Evolutionary conservation across 73 alveolate species (phyloP).

Genomic region (Tetrahymena malaccensis): DNA sequence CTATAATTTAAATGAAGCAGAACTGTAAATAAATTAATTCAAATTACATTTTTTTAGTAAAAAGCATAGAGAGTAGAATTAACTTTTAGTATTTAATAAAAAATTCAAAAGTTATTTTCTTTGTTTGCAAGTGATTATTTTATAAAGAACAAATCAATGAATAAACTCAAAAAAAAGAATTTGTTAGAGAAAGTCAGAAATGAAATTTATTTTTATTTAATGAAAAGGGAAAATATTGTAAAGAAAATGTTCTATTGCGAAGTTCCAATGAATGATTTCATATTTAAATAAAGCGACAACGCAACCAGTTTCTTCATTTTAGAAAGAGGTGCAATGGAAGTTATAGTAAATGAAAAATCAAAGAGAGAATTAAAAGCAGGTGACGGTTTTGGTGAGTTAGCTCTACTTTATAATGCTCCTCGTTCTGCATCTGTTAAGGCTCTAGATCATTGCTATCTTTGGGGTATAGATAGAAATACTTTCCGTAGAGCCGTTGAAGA

Average conservation of each 20-base stretch:
- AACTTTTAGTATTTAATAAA: too few species aligned
- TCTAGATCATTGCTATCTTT: slow-evolving; percentile 59
- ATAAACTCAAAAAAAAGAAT: too few species aligned
- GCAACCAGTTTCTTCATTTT: slow-evolving; percentile 22
- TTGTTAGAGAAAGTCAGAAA: background rate
- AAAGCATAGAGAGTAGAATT: background rate
- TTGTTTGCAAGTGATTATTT: background rate
- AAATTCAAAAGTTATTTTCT: background rate
- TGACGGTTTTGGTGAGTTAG: slow-evolving; percentile 91
- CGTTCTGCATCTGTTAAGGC: slow-evolving; percentile 88
- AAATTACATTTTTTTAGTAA: background rate
- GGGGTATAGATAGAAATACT: slow-evolving; percentile 85
- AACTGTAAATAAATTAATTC: background rate
- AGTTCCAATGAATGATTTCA: background rate
- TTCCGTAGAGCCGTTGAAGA: slow-evolving; percentile 58
- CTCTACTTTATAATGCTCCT: slow-evolving; percentile 81
- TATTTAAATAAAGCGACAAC: slow-evolving; percentile 20
- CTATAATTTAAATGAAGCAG: background rate
- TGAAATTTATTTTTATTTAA: background rate
- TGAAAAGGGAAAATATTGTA: background rate
- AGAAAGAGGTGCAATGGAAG: slow-evolving; percentile 26
- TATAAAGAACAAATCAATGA: background rate
- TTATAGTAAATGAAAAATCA: slow-evolving; percentile 21
- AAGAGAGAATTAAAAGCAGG: slow-evolving; percentile 51
- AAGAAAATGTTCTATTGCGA: slow-evolving; percentile 6